phyloP scores from a whole-genome alignment of 2,329 filamentous ascomycete species.

The Aspergillus felis region DNA sequence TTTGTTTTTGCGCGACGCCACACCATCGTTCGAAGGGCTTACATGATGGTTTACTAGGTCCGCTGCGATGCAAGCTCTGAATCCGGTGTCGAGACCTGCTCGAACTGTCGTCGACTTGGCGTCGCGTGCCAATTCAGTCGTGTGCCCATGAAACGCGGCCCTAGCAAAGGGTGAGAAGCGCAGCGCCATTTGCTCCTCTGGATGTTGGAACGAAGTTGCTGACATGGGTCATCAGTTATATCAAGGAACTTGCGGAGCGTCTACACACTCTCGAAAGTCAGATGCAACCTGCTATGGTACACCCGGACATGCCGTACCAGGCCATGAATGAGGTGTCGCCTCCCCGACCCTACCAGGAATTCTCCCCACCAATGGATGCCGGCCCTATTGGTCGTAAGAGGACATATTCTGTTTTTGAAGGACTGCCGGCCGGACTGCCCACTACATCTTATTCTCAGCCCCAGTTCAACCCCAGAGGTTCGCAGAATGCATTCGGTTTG shows the following conservation, averaged over 20 bases:
- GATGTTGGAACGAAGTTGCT: constrained; percentile 11
- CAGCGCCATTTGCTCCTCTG: background rate
- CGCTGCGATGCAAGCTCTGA: constrained; percentile 81
- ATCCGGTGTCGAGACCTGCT: constrained; percentile 68
- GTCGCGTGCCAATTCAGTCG: constrained; percentile 80
- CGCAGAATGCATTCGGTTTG: constrained; percentile 34
- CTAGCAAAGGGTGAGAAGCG: constrained; percentile 70
- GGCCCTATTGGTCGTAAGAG: constrained; percentile 44
- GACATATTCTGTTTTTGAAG: constrained; percentile 48
- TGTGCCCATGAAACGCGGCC: constrained; percentile 81
- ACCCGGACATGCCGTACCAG: constrained; percentile 42
- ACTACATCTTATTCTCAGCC: constrained; percentile 40
- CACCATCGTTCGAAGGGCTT: constrained; percentile 18
- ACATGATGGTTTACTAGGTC: constrained; percentile 47
- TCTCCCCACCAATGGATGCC: constrained; percentile 48
- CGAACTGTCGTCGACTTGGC: constrained; percentile 74
- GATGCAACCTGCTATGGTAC: constrained; percentile 48
- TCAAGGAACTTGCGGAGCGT: constrained; percentile 84
- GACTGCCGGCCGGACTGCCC: constrained; percentile 41
- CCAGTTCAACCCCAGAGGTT: constrained; percentile 31
- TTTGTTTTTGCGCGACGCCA: constrained; percentile 6
- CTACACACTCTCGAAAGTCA: constrained; percentile 79
- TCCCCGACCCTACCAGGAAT: constrained; percentile 48
- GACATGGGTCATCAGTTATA: constrained; percentile 57
- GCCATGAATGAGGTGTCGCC: constrained; percentile 41